Conservation (phyloP, 225 moss, liverwort and hornwort species). For the Physcomitrellopsis africana region DNA sequence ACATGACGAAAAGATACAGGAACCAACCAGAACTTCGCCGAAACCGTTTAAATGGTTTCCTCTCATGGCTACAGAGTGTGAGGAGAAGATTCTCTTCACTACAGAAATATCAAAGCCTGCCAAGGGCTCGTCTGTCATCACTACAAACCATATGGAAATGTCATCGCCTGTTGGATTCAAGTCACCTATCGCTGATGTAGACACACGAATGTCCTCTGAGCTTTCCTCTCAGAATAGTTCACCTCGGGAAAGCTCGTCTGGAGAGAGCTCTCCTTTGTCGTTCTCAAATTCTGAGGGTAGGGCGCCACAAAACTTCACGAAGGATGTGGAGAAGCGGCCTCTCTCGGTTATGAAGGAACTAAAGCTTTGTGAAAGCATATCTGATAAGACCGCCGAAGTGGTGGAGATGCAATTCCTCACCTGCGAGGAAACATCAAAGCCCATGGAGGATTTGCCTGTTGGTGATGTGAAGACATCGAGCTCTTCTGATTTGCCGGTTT, state of each 20-base stretch:
- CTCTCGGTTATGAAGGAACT: constrained; percentile 1
- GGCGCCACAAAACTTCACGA: background rate
- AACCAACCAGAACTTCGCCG: background rate
- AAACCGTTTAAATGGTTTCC: background rate
- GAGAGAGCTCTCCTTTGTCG: no score
- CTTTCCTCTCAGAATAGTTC: background rate
- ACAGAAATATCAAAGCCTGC: background rate
- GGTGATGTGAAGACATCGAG: constrained; percentile 19
- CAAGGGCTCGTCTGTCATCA: background rate
- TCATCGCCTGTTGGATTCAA: background rate
- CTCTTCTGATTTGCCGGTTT: constrained; percentile 28
- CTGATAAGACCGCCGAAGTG: background rate
- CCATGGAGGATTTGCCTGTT: background rate
- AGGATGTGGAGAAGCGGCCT: constrained; percentile 5
- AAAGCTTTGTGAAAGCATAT: constrained; percentile 8
- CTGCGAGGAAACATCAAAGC: constrained; percentile 24
- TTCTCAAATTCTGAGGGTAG: no score
- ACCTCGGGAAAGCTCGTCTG: background rate
- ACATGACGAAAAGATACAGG: background rate
- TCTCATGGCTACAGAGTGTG: background rate
- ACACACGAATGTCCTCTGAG: background rate
- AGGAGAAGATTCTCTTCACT: background rate
- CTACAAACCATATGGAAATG: background rate
- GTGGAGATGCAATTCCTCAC: constrained; percentile 22
- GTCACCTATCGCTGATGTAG: background rate